These are phyloP conservation scores for Tanacetum coccineum DNA, from an alignment of 129 eudicot species.

Conservation along the genomic window DNA sequence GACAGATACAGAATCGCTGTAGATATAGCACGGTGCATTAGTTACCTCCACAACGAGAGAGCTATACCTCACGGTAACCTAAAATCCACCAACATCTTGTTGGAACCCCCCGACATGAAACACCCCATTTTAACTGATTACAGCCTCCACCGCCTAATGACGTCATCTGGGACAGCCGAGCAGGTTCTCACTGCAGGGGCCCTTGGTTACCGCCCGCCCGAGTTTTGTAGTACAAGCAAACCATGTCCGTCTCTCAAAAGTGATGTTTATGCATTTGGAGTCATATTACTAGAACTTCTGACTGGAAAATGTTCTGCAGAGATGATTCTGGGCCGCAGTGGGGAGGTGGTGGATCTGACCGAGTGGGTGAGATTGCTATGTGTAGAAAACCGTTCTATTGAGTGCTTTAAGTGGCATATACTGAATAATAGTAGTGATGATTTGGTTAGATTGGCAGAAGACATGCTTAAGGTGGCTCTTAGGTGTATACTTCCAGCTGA, in stretches of 20 bases:
- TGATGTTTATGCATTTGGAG: constrained; percentile 84
- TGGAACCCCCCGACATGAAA: constrained; percentile 45
- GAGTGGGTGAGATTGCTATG: constrained; percentile 75
- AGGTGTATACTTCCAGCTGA: constrained; percentile 75
- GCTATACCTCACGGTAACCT: constrained; percentile 91
- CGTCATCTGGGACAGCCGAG: constrained; percentile 74
- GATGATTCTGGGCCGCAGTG: constrained; percentile 43
- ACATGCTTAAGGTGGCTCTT: constrained; percentile 58
- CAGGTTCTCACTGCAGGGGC: constrained; percentile 81
- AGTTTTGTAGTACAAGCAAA: constrained; percentile 71
- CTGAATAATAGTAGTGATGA: constrained; percentile 17
- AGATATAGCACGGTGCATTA: constrained; percentile 65
- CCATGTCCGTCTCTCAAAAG: constrained; percentile 88
- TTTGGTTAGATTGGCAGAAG: constrained; percentile 37
- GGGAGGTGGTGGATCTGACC: constrained; percentile 55
- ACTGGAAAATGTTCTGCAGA: constrained; percentile 69
- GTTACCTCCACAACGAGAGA: constrained; percentile 69
- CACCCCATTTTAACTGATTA: constrained; percentile 62
- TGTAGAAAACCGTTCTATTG: constrained; percentile 42
- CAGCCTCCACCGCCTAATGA: constrained; percentile 82
- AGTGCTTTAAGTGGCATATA: constrained; percentile 45
- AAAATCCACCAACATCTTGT: constrained; percentile 72
- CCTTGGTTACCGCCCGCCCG: constrained; percentile 85
- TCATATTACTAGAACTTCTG: constrained; percentile 65
- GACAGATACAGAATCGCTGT: constrained; percentile 50